These are phyloP conservation scores for Radiomyces spectabilis DNA, from an alignment of 192 early-diverging fungal species.

Conservation along the genomic window DNA sequence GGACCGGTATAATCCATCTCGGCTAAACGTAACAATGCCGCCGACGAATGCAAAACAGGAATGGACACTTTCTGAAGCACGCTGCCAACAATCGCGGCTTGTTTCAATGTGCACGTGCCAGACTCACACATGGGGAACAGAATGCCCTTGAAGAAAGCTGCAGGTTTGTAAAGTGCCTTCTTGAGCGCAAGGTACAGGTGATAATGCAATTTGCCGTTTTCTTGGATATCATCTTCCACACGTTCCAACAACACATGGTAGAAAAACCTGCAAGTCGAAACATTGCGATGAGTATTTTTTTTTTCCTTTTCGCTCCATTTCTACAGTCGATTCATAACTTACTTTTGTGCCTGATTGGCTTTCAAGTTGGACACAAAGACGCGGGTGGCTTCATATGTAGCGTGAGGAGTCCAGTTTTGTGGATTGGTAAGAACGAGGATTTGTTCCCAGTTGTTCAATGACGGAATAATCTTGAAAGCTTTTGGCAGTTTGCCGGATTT, in stretches of 20 bases:
- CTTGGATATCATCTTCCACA: constrained; percentile 92
- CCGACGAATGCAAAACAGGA: constrained; percentile 92
- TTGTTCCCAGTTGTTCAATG: constrained; percentile 95
- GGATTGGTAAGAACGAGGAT: constrained; percentile 88
- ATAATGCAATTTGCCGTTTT: constrained; percentile 96
- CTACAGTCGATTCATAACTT: background rate
- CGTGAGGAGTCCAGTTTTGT: constrained; percentile 93
- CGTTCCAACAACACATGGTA: constrained; percentile 82
- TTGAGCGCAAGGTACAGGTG: constrained; percentile 96
- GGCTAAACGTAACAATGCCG: constrained; percentile 84
- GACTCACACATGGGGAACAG: constrained; percentile 92
- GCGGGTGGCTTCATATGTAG: constrained; percentile 89
- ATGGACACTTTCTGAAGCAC: constrained; percentile 90
- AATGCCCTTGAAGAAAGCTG: constrained; percentile 96
- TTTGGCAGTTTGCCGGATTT: constrained; percentile 93
- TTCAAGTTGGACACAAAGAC: constrained; percentile 98
- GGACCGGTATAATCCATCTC: constrained; percentile 98
- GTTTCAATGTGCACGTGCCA: constrained; percentile 86
- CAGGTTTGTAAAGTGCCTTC: constrained; percentile 94
- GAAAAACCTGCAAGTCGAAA: constrained; percentile 77
- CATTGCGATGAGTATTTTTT: background rate
- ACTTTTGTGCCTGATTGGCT: constrained; percentile 81
- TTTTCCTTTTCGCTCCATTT: constrained; percentile 4
- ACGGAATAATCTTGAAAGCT: constrained; percentile 98
- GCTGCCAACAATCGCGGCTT: constrained; percentile 92